These are phyloP conservation scores for Coemansia sp. DNA, from an alignment of 192 early-diverging fungal genomes.

Conservation along the genomic window DNA sequence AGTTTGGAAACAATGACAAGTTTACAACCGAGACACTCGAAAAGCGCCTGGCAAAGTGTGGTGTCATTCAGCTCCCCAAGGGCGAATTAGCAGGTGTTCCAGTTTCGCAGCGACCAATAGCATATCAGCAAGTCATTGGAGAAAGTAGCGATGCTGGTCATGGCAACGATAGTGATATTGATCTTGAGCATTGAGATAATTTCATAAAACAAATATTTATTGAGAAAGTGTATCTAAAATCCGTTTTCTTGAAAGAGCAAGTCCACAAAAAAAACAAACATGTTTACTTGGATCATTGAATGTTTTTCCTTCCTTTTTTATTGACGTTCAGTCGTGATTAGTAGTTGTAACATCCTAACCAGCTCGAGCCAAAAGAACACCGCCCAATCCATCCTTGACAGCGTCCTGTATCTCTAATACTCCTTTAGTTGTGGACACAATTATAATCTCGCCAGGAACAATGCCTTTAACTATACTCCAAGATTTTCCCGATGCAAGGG, in stretches of 20 bases:
- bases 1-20: conserved; percentile 81
- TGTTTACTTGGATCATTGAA: too few relatives aligned
- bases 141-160: not conserved
- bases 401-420: conserved; percentile 92
- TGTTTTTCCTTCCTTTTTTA: too few relatives aligned
- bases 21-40: conserved; percentile 81
- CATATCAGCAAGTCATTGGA: conserved; percentile 1
- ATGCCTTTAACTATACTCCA: conserved; percentile 78
- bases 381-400: conserved; percentile 77
- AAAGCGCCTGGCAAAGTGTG: conserved; percentile 60
- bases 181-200: not conserved
- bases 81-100: conserved; percentile 38
- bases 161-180: conserved; percentile 1
- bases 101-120: conserved; percentile 36
- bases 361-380: conserved; percentile 81
- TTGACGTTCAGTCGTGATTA: too few relatives aligned
- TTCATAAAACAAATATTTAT: not conserved
- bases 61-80: conserved; percentile 54
- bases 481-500: conserved; percentile 71
- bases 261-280: not conserved
- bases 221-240: not conserved
- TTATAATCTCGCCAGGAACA: conserved; percentile 87
- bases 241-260: too few relatives aligned
- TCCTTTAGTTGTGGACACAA: conserved; percentile 82
- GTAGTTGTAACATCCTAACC: conserved; percentile 26